Base-by-base conservation (phyloP, 2,329 filamentous ascomycete genomes). In the Xylaria sp. region DNA sequence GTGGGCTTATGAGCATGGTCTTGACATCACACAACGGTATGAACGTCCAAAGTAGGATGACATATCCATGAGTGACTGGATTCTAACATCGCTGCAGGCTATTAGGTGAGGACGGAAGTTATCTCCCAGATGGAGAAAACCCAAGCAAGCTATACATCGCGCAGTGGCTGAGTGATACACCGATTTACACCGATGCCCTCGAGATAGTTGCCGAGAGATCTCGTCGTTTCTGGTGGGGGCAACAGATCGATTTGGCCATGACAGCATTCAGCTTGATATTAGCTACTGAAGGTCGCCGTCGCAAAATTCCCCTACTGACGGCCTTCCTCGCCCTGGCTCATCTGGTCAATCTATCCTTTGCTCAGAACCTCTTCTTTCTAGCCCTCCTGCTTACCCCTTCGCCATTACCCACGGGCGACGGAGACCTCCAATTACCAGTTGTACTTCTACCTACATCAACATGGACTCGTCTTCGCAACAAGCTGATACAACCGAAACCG, bases 361-460 rank as follows among this genome's bases (percentile, higher is more conserved):
- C 88, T 2, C 86, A 89, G 77, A 90, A 89, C 72, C 78, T 91
- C 36, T 91, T 91, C 80, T 89, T 87, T 74, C 75, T 90, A 10
- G 84, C 86, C 8, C 79, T 90, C 33, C 79, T 90, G 10, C 82
- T 89, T 31, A 88, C 86, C 0, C 87, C 88, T 0, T 76, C 85
- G 5, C 85, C 86, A 1, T 69, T 86, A 12, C 77, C 79, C 12
- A 67, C 76, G 3, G 68, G 69, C 23, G 71, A 70, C 8, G 66
- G 73, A 15, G 62, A 79, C 75, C 76, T 75, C 66, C 62, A 74
- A 67, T 23, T 78, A 73, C 66, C 75, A 60, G 55, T 78, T 67
- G 49, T 75, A 66, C 71, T 76, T 68, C 54, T 79, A 73, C 71
- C 76, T 69, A 66, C 66, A 7, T 79, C 81, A 12, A 73, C 67